Evolutionary conservation across 2,329 filamentous ascomycete genomes (phyloP).

Genomic region (Trichoderma asperellum): DNA sequence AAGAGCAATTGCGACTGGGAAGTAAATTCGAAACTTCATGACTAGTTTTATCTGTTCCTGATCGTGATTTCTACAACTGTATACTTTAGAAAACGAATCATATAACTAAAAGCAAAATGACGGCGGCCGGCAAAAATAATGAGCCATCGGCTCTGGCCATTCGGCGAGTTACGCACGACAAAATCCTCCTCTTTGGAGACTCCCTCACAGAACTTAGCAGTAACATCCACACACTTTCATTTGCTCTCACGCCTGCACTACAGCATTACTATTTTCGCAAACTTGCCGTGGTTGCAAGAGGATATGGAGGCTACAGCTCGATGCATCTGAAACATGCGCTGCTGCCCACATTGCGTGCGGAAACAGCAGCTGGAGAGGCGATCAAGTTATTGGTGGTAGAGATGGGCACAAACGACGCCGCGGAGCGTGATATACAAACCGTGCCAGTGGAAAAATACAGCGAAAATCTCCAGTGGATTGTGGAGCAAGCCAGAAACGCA

Average conservation of each 20-base stretch:
- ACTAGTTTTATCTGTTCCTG: too few species aligned
- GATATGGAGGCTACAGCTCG: constrained; percentile 21
- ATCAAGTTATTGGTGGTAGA: constrained; percentile 16
- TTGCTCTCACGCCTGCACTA: constrained; percentile 14
- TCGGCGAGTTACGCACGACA: constrained; percentile 18
- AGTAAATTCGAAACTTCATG: not conserved
- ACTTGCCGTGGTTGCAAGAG: constrained; percentile 9
- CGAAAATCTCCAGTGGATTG: constrained; percentile 4
- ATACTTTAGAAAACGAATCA: not conserved
- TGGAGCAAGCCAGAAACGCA: constrained; percentile 3
- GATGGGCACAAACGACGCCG: constrained; percentile 13
- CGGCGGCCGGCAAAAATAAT: not conserved
- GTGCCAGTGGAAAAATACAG: constrained; percentile 14
- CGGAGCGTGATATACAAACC: constrained; percentile 10
- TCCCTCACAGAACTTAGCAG: constrained; percentile 21
- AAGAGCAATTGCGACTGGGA: too few species aligned
- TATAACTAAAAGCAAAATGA: not conserved
- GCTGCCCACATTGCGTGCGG: constrained; percentile 10
- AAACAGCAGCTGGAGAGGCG: constrained; percentile 20
- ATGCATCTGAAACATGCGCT: constrained; percentile 17
- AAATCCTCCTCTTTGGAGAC: constrained; percentile 11
- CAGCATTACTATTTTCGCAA: constrained; percentile 22
- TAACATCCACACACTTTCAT: constrained; percentile 3
- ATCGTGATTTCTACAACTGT: not conserved
- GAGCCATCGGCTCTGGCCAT: constrained; percentile 7